Evolutionary conservation across 2,329 filamentous ascomycete species (phyloP), one percentile per base, ranked within the genome.

Genomic region (Cryphonectria radicalis): DNA sequence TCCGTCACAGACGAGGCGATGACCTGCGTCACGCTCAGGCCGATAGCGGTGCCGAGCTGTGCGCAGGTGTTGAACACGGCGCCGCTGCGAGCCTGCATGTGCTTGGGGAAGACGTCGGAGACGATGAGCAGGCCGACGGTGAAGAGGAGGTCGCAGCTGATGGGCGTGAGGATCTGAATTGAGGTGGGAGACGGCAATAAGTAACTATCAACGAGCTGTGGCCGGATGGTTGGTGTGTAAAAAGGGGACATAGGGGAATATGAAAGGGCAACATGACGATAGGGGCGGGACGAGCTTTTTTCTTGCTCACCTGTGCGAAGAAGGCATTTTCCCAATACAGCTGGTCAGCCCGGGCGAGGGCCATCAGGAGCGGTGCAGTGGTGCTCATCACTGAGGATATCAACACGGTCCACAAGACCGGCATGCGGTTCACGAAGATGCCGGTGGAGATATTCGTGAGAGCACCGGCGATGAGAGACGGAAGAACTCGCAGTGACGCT

Each of bases 61-160:
- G 83, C 79, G 0, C 86, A 81, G 0, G 88, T 89, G 72, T 89
- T 90, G 77, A 90, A 91, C 0, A 91, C 88, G 0, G 87, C 88
- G 0, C 89, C 89, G 0, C 88, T 88, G 0, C 91, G 79, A 0
- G 86, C 86, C 70, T 91, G 88, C 0, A 83, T 89, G 11, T 87
- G 79, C n/a, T 84, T 80, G 0, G 87, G 85, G 72, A 90, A 90
- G 3, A 82, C 83, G 19, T 87, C 84, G 0, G 84, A 83, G 10
- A 90, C 84, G 4, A 90, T 78, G 28, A 90, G 82, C 32, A 86
- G 80, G 0, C 84, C 86, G 2, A 90, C 83, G 0, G 86, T 90
- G 76, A 89, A 90, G 8, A 90, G 79, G 0, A 87, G 81, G 63
- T 87, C 84, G 25, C 73, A 77, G 13, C 79, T 81, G 4, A 86